Percentiles rank a stretch among this genome's conserved stretches.
Conservation (phyloP, 2,329 filamentous ascomycete genomes). For the Talaromyces sp. region DNA sequence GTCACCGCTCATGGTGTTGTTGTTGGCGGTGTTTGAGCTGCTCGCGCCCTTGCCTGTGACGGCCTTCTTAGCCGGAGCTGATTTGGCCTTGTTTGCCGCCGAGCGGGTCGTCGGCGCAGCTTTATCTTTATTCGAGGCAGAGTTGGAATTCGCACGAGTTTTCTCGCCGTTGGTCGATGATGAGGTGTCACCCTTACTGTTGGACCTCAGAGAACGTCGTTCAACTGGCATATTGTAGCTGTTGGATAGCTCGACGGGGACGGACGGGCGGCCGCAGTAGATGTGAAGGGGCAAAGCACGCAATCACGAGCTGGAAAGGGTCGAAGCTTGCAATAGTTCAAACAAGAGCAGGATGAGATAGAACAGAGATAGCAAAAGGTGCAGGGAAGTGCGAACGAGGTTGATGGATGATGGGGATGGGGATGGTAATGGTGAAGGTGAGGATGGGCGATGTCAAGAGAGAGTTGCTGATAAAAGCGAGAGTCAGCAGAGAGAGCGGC, state of each 20-base stretch:
- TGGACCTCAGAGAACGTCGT: slow-evolving; percentile 46
- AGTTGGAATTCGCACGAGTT: slow-evolving; percentile 42
- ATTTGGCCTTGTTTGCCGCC: slow-evolving; percentile 40
- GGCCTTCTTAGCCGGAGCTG: slow-evolving; percentile 34
- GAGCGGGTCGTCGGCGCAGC: slow-evolving; percentile 41
- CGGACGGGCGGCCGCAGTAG: slow-evolving; percentile 11
- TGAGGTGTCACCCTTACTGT: slow-evolving; percentile 46
- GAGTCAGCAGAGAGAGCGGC: slow-evolving; percentile 14
- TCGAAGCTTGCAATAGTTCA: neutral
- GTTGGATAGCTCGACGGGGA: slow-evolving; percentile 24
- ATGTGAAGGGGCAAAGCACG: slow-evolving; percentile 10
- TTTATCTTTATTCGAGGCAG: slow-evolving; percentile 45
- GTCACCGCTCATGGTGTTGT: slow-evolving; percentile 62
- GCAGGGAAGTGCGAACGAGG: neutral
- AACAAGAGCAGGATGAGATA: neutral
- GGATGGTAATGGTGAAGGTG: slow-evolving; percentile 1
- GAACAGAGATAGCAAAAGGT: neutral
- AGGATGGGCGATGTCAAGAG: slow-evolving; percentile 22
- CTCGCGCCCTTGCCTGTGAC: slow-evolving; percentile 34
- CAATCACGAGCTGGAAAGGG: neutral
- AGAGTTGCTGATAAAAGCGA: slow-evolving; percentile 11
- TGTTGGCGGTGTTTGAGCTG: slow-evolving; percentile 21
- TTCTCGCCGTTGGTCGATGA: slow-evolving; percentile 48
- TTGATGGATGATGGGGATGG: slow-evolving; percentile 10
- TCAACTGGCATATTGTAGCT: slow-evolving; percentile 45